Evolutionary conservation across 306 rosid genomes (phyloP).

Genomic region (Fragaria ananassa): DNA sequence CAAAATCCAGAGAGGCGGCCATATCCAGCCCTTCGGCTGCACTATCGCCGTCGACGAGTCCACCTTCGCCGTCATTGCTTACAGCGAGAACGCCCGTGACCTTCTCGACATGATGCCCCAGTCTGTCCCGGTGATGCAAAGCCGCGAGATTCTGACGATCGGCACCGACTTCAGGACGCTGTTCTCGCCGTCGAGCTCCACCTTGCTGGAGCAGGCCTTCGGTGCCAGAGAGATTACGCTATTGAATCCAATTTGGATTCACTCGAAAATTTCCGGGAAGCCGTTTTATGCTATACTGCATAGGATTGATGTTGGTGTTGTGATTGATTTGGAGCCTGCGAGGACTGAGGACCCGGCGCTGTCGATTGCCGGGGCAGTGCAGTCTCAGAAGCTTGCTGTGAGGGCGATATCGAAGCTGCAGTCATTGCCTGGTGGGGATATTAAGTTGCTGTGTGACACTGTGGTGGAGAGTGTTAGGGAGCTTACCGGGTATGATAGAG

Average conservation of each 20-base stretch:
- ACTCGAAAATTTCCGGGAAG: constrained; percentile 61
- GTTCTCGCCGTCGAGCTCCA: constrained; percentile 46
- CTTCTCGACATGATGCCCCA: constrained; percentile 73
- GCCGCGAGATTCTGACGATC: constrained; percentile 30
- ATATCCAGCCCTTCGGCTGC: constrained; percentile 82
- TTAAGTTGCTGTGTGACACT: constrained; percentile 67
- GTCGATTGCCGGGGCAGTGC: constrained; percentile 96
- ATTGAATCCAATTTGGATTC: constrained; percentile 89
- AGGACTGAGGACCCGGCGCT: constrained; percentile 87
- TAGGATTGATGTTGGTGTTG: constrained; percentile 79
- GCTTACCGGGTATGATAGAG: constrained; percentile 84
- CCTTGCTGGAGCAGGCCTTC: constrained; percentile 72
- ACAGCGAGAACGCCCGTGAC: constrained; percentile 76
- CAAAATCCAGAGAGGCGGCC: constrained; percentile 84
- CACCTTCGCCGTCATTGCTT: constrained; percentile 50
- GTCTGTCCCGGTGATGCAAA: constrained; percentile 65
- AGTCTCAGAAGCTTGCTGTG: constrained; percentile 91
- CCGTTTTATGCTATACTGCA: constrained; percentile 96
- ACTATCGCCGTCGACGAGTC: constrained; percentile 68
- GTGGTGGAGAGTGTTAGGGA: constrained; percentile 83
- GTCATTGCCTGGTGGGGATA: constrained; percentile 82
- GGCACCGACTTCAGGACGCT: constrained; percentile 69
- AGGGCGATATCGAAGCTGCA: constrained; percentile 84
- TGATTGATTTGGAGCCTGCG: constrained; percentile 90
- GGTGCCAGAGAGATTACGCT: constrained; percentile 79